Evolutionary conservation across 2,329 filamentous ascomycete genomes (phyloP).

Genomic region (Pyrenophora tritici-repentis): DNA sequence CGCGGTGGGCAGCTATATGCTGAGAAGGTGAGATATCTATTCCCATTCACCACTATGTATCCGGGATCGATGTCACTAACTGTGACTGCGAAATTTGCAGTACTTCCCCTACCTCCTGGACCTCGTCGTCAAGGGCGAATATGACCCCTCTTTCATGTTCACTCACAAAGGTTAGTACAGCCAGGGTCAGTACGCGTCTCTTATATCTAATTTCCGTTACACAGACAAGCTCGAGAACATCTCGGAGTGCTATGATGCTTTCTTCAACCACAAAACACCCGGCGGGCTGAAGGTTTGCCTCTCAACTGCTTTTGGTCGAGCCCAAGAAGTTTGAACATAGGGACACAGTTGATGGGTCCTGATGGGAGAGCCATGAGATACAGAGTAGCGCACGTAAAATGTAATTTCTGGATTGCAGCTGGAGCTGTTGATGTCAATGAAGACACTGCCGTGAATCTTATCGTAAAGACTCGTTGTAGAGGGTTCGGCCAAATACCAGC

Average conservation of each 20-base stretch:
- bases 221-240: conserved; percentile 4
- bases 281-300: neutral
- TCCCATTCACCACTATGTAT: too few relatives aligned
- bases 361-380: too few relatives aligned
- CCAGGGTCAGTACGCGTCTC: neutral
- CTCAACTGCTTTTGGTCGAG: neutral
- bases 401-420: too few relatives aligned
- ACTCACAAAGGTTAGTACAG: conserved; percentile 1
- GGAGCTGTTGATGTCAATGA: too few relatives aligned
- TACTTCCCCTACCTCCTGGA: conserved; percentile 7
- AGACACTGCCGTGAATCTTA: too few relatives aligned
- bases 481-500: too few relatives aligned
- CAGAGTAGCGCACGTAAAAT: too few relatives aligned
- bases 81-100: neutral
- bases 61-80: too few relatives aligned
- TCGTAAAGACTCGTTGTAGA: too few relatives aligned
- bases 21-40: conserved; percentile 2
- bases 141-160: conserved; percentile 10
- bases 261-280: conserved; percentile 1
- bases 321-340: too few relatives aligned
- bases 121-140: conserved; percentile 7
- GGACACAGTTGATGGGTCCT: too few relatives aligned
- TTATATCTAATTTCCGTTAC: too few relatives aligned
- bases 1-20: conserved; percentile 9
- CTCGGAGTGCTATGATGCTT: neutral